Evolutionary conservation across 805 yeast species (phyloP), one percentile per base, ranked within the genome.

Genomic region (Wickerhamiella lipophila): DNA sequence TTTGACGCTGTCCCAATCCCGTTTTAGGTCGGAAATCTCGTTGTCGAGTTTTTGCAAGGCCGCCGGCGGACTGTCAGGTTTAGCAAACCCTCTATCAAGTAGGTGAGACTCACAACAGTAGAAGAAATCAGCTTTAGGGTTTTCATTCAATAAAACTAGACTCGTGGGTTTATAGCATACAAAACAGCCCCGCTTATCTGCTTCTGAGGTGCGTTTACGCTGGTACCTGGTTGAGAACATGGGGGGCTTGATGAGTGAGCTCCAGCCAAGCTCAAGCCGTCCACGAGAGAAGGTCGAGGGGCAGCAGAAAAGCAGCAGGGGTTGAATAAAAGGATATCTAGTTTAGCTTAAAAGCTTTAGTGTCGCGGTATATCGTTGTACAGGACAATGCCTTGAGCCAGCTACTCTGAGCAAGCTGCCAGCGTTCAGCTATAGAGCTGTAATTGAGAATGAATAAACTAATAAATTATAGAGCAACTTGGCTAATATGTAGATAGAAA

Each of bases 141-240:
- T 70, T 23, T 66, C 65, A 9, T 74, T 64, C 9, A 77, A 65
- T 46, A 77, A 61, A 21, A 77, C 82, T 1, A 67, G 63, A 2
- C 64, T 46, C 1, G 78, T 64, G 1, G 81, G 79, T 51, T 73
- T 72, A 59, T 68, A 75, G 65, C 82, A 77, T 12, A 77, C 60
- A 38, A 58, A 55, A 55, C 82, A 77, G 0, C 80, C 67, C 53
- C 67, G 68, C 34, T 71, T 54, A 49, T 70, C 68, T 12, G 60
- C 50, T 3, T 64, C 70, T 0, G 77, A 74, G 11, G 77, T 81
- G 27, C 58, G 59, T 42, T 78, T 66, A 32, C 66, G 59, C 18
- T 60, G 64, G 58, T 77, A 77, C 22, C 63, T 60, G 58, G 76
- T 75, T 35, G 56, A 55, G 56, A 68, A 60, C 53, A 67, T 68